Percentiles rank a stretch among this genome's conserved stretches.
Conservation (phyloP, 1,284 basidiomycete species). For the Pulveroboletus sp. region DNA sequence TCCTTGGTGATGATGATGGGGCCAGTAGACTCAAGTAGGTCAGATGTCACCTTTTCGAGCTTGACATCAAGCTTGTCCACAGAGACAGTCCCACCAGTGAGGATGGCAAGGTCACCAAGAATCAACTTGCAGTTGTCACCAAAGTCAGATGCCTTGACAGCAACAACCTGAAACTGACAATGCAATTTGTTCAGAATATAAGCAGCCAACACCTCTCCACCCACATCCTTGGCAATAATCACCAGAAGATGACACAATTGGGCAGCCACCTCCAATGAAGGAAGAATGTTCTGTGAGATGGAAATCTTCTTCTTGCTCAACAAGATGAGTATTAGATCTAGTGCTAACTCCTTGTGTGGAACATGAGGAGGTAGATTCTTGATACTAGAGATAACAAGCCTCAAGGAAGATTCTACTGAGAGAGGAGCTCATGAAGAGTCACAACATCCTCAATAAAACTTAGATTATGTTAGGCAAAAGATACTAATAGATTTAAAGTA, state of each 20-base stretch:
- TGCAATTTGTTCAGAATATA: conserved; percentile 99
- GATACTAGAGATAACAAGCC: too few relatives aligned
- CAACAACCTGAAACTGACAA: conserved; percentile 90
- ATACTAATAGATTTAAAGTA: too few relatives aligned
- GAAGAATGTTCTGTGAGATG: conserved; percentile 92
- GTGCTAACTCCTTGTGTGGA: too few relatives aligned
- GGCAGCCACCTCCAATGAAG: conserved; percentile 90
- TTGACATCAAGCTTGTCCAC: conserved; percentile 98
- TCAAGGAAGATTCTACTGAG: too few relatives aligned
- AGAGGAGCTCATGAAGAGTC: too few relatives aligned
- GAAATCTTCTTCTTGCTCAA: conserved; percentile 99
- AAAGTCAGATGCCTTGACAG: conserved; percentile 97
- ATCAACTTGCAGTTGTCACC: conserved; percentile 99
- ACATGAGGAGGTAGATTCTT: too few relatives aligned
- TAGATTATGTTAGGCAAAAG: too few relatives aligned
- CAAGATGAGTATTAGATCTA: too few relatives aligned
- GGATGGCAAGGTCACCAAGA: conserved; percentile 94
- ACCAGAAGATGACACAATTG: conserved; percentile 90
- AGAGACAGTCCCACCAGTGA: conserved; percentile 97
- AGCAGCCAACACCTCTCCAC: conserved; percentile 96
- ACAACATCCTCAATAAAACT: too few relatives aligned
- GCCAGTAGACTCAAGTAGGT: conserved; percentile 91
- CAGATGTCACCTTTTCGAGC: conserved; percentile 87
- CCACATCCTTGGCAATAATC: conserved; percentile 97
- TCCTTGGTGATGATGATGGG: conserved; percentile 97